Percentiles rank a stretch among this genome's conserved stretches.
Conservation (phyloP, 345 rosid genomes). For the Aquilaria sinensis region DNA sequence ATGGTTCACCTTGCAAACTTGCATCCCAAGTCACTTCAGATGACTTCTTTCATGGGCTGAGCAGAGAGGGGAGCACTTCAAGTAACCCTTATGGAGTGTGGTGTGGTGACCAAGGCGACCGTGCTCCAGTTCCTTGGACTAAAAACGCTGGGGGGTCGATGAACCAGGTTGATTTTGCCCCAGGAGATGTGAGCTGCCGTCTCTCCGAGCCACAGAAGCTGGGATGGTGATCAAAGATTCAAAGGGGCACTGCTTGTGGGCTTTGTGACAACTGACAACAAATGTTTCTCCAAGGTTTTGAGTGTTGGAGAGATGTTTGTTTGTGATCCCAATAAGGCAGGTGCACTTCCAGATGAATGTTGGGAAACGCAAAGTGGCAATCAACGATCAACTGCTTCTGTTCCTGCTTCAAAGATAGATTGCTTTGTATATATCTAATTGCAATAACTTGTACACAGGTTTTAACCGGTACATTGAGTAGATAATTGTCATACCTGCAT, state of each 20-base stretch:
- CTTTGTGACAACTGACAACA: slow-evolving; percentile 31
- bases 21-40: slow-evolving; percentile 34
- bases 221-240: slow-evolving; percentile 31
- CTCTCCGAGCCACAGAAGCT: slow-evolving; percentile 56
- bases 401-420: too few relatives aligned
- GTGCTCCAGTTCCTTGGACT: slow-evolving; percentile 44
- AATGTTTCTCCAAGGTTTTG: slow-evolving; percentile 34
- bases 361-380: slow-evolving; percentile 52
- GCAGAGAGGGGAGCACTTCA: slow-evolving; percentile 39
- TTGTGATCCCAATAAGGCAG: slow-evolving; percentile 50
- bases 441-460: too few relatives aligned
- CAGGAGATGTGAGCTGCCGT: slow-evolving; percentile 56
- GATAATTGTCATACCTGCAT: too few relatives aligned
- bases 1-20: slow-evolving; percentile 73
- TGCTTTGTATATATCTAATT: too few relatives aligned
- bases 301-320: slow-evolving; percentile 34
- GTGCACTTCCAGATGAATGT: slow-evolving; percentile 67
- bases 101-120: slow-evolving; percentile 30
- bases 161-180: slow-evolving; percentile 62
- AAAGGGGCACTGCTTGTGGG: slow-evolving; percentile 60
- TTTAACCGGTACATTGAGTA: too few relatives aligned
- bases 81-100: slow-evolving; percentile 26
- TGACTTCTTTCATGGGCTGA: slow-evolving; percentile 59
- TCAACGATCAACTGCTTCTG: slow-evolving; percentile 61
- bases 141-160: slow-evolving; percentile 61